Evolutionary conservation across 495 filamentous ascomycete species (phyloP).

Genomic region (Trichoderma reesei): DNA sequence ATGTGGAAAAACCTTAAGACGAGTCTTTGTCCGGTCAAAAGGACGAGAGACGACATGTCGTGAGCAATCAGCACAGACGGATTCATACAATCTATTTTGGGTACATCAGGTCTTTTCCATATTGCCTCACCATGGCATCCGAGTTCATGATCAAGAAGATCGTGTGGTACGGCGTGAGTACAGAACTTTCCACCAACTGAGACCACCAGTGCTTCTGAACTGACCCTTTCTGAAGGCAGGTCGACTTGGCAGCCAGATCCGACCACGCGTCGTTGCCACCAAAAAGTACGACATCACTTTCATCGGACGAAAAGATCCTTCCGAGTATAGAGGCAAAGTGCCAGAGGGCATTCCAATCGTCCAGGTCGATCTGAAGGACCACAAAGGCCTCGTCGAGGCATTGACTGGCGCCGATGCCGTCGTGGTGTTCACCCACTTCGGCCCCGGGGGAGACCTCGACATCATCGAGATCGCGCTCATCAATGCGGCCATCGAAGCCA

Average conservation of each 20-base stretch:
- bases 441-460: neutral
- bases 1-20: neutral
- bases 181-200: neutral
- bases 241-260: neutral
- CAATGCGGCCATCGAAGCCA: neutral
- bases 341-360: neutral
- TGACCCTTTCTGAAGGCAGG: neutral
- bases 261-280: neutral
- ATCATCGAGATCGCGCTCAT: neutral
- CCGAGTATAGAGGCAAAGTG: neutral
- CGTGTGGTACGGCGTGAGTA: constrained; percentile 3
- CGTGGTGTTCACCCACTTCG: neutral
- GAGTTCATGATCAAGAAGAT: neutral
- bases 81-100: neutral
- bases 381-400: neutral
- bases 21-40: neutral
- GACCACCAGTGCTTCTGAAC: neutral
- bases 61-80: neutral
- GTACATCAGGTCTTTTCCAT: neutral
- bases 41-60: neutral
- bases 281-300: neutral
- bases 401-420: neutral
- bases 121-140: neutral
- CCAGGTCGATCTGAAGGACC: neutral
- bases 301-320: neutral